Evolutionary conservation across 2,329 filamentous ascomycete species (phyloP), one percentile per base, ranked within the genome.

Genomic region (Geosmithia morbida): DNA sequence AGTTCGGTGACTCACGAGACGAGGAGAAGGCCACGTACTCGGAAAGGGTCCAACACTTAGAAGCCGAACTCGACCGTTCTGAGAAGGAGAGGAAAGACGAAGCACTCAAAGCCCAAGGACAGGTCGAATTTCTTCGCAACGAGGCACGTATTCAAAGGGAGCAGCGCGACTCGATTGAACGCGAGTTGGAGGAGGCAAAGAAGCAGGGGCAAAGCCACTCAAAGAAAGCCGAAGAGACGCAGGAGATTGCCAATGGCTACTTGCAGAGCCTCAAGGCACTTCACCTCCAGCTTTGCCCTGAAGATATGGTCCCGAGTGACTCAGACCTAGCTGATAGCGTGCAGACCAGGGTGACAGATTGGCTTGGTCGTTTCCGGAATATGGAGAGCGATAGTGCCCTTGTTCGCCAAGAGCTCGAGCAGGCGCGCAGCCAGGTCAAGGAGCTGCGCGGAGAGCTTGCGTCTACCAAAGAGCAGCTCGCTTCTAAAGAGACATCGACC

Each of bases 1-100:
- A 87, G 50, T 77, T 90, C 48, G 74, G 87, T 41, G 87, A 87
- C 55, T 88, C 85, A 41, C 77, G 86, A 42, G 87, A 96, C 54
- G 83, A 94, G 54, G 85, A 92, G 56, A 85, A 81, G 57, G 78
- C 77, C 3, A 74, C 75, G 2, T 74, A 81, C 43, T 83, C 90
- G 51, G 77, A 83, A 44, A 81, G 74, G 49, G 69, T 88, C 30
- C 78, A 78, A 43, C 69, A 72, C 8, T 71, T 95, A 1, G 77
- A 88, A 56, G 69, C 75, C 16, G 85, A 95, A 55, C 66, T 94
- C 16, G 78, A 86, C 48, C 75, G 72, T 45, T 61, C 83, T 16
- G 70, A 67, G 37, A 75, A 75, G 51, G 73, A 81, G 50, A 68
- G 70, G 51, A 67, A 69, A 41, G 78, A 81, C 39, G 77, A 80